A percentile compares a stretch with the other conserved stretches of the same genome.
phyloP scores from a whole-genome alignment of 768 basidiomycete species.

The Leucosporidium scottii region DNA sequence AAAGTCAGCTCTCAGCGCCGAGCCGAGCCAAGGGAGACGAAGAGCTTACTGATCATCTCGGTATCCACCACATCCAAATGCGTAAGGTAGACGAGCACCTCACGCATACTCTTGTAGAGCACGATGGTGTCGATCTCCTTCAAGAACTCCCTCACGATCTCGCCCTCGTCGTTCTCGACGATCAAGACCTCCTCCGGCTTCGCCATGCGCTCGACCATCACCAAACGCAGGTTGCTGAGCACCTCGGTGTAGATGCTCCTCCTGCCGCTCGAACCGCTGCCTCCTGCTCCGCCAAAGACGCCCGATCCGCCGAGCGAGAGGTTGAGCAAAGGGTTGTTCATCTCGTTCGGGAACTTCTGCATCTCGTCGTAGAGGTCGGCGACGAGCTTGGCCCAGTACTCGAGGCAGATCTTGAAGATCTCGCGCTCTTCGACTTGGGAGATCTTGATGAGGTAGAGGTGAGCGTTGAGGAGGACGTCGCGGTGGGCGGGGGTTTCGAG shows the following conservation, averaged over 20 bases:
- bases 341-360: conserved; percentile 76
- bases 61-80: conserved; percentile 94
- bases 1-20: not conserved
- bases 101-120: conserved; percentile 97
- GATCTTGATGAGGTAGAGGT: conserved; percentile 96
- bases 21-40: too few species aligned
- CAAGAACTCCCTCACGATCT: conserved; percentile 90
- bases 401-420: conserved; percentile 97
- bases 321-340: conserved; percentile 72
- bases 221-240: conserved; percentile 81
- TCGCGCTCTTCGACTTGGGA: conserved; percentile 97
- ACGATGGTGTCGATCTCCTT: conserved; percentile 97
- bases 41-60: conserved; percentile 61
- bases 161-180: conserved; percentile 98
- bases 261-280: conserved; percentile 53
- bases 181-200: conserved; percentile 99
- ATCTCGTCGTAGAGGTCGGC: conserved; percentile 96
- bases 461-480: conserved; percentile 89
- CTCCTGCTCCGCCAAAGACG: conserved; percentile 38
- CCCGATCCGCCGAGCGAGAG: conserved; percentile 64
- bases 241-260: conserved; percentile 96
- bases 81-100: conserved; percentile 92
- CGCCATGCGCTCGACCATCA: conserved; percentile 98
- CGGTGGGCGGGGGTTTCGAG: conserved; percentile 86
- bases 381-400: conserved; percentile 95